phyloP scores from a whole-genome alignment of 306 rosid species.

The barrel medic (Medicago truncatula) region MtrunA17r5.0-ANR NC_053049.1:38921501-38922000 shows the following conservation, averaged over 20 bases:
- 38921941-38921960: slow-evolving; percentile 82
- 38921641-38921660: slow-evolving; percentile 26
- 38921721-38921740: background rate
- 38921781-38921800: background rate
- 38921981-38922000: slow-evolving; percentile 74
- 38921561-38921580: slow-evolving; percentile 73
- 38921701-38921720: background rate
- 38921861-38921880: background rate
- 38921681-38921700: background rate
- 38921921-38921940: slow-evolving; percentile 93
- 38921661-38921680: background rate
- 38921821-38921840: background rate
- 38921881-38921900: background rate
- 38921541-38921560: slow-evolving; percentile 76
- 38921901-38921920: slow-evolving; percentile 17
- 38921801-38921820: background rate
- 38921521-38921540: slow-evolving; percentile 86
- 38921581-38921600: slow-evolving; percentile 82
- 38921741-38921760: background rate
- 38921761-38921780: background rate
- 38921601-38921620: slow-evolving; percentile 84
- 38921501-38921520: slow-evolving; percentile 69
- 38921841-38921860: background rate
- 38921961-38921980: slow-evolving; percentile 81
- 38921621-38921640: slow-evolving; percentile 82